Evolutionary conservation across 1,284 basidiomycete genomes (phyloP), one percentile per base, ranked within the genome.

Genomic region (Pyrrhoderma lamaoense): DNA sequence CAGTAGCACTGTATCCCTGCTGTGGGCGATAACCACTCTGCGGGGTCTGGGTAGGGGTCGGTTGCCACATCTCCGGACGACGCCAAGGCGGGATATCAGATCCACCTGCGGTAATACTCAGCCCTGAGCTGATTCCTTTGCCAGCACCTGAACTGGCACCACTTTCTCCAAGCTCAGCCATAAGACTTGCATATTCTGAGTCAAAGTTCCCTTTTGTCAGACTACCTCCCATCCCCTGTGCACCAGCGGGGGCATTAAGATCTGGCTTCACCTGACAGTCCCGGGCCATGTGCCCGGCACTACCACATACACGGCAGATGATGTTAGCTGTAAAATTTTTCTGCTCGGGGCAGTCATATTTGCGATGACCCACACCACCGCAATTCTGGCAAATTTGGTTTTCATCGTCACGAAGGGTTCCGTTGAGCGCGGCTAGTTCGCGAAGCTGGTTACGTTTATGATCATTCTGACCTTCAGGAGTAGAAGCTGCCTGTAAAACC

Each of bases 311-410:
- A 61, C 91, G 91, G 76, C 93, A 97, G 65, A 96, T 94, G 72
- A 97, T 93, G 73, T 93, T 93, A 71, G 94, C 93, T 61, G 89
- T 93, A 74, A 93, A 96, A 70, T 94, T 94, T 67, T 89, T 84
- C 69, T 95, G 91, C 70, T 95, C 89, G 19, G 93, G 91, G 66
- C 93, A 97, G 68, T 97, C 93, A 73, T 93, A 97, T 79, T 95
- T 93, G 69, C 93, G 85, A 66, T 95, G 93, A 46, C 91, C 91
- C 59, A 92, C 82, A 56, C 90, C 88, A 65, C 93, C 93, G 71
- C 94, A 97, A 65, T 96, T 97, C 72, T 97, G 94, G 72, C 96
- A 98, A 58, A 98, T 83, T 70, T 99, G 96, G 64, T 98, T 98
- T 72, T 99, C 96, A 67, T 99, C 96, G 65, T 99, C 96, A 61